These are phyloP conservation scores for Rhytidhysteron rufulum DNA, from an alignment of 2,329 filamentous ascomycete species.

Conservation along the genomic window DNA sequence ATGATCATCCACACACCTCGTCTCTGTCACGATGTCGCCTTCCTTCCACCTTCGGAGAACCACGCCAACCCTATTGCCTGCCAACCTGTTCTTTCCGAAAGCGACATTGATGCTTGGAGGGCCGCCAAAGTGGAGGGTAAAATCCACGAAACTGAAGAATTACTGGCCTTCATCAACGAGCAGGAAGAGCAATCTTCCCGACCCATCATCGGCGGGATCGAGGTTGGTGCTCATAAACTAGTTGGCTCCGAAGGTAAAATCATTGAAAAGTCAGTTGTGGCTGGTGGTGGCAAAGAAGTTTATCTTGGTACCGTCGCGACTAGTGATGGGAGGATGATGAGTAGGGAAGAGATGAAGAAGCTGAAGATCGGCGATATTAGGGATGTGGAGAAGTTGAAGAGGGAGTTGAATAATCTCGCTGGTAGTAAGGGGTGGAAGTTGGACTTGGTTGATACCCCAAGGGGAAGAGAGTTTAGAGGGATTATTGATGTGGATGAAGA, in stretches of 20 bases:
- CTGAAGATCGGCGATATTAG: slow-evolving; percentile 60
- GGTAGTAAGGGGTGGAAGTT: slow-evolving; percentile 73
- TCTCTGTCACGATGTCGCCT: slow-evolving; percentile 82
- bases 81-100: slow-evolving; percentile 62
- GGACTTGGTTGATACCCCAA: slow-evolving; percentile 69
- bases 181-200: slow-evolving; percentile 28
- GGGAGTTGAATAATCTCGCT: slow-evolving; percentile 65
- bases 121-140: slow-evolving; percentile 29
- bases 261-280: slow-evolving; percentile 52
- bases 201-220: slow-evolving; percentile 53
- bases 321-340: slow-evolving; percentile 60
- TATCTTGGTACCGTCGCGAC: slow-evolving; percentile 51
- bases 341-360: slow-evolving; percentile 64
- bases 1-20: slow-evolving; percentile 91
- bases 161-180: slow-evolving; percentile 19
- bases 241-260: slow-evolving; percentile 54
- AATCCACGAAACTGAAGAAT: slow-evolving; percentile 20
- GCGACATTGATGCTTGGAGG: slow-evolving; percentile 49
- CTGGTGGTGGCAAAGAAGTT: slow-evolving; percentile 51
- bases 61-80: slow-evolving; percentile 75
- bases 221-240: slow-evolving; percentile 54
- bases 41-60: slow-evolving; percentile 74
- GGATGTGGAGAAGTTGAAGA: slow-evolving; percentile 65
- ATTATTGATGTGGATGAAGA: slow-evolving; percentile 61
- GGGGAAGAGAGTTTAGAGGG: slow-evolving; percentile 64